Evolutionary conservation across 257 asterid species (phyloP).

Genomic region (Avicennia marina): DNA sequence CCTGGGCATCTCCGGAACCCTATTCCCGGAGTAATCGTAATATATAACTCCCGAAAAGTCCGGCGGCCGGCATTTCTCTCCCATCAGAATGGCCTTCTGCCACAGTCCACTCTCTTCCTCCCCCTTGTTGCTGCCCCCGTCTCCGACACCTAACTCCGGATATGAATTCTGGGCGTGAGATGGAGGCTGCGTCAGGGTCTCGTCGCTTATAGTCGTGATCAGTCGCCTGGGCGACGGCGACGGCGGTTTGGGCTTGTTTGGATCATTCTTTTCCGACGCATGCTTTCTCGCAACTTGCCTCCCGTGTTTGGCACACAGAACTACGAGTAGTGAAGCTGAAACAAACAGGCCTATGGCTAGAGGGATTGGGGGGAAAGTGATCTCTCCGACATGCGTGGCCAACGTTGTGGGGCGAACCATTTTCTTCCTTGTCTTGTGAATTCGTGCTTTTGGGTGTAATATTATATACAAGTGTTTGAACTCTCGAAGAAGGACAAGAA

Average conservation of each 20-base stretch:
- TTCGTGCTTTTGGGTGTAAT: too few relatives aligned
- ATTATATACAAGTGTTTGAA: too few relatives aligned
- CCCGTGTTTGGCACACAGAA: conserved; percentile 48
- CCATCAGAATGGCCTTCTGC: conserved; percentile 64
- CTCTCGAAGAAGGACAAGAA: too few relatives aligned
- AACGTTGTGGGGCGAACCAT: too few relatives aligned
- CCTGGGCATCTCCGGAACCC: conserved; percentile 55
- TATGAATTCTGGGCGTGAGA: neutral
- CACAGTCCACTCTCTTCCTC: conserved; percentile 27
- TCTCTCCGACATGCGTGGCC: too few relatives aligned
- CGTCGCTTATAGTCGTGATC: conserved; percentile 6
- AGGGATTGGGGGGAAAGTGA: conserved; percentile 24
- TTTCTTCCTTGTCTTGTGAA: too few relatives aligned
- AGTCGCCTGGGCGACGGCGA: too few relatives aligned
- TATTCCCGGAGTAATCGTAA: conserved; percentile 47
- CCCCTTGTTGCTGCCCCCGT: neutral
- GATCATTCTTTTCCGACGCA: neutral
- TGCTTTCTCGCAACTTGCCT: conserved; percentile 17
- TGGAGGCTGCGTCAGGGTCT: conserved; percentile 9
- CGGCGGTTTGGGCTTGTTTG: conserved; percentile 16
- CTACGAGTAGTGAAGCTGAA: conserved; percentile 30
- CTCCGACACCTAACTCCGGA: conserved; percentile 18
- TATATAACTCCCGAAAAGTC: conserved; percentile 38
- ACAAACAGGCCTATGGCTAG: conserved; percentile 42
- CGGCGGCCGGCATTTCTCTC: conserved; percentile 65